phyloP scores from a whole-genome alignment of 2,329 filamentous ascomycete species.

The Trichoderma pleuroti region DNA sequence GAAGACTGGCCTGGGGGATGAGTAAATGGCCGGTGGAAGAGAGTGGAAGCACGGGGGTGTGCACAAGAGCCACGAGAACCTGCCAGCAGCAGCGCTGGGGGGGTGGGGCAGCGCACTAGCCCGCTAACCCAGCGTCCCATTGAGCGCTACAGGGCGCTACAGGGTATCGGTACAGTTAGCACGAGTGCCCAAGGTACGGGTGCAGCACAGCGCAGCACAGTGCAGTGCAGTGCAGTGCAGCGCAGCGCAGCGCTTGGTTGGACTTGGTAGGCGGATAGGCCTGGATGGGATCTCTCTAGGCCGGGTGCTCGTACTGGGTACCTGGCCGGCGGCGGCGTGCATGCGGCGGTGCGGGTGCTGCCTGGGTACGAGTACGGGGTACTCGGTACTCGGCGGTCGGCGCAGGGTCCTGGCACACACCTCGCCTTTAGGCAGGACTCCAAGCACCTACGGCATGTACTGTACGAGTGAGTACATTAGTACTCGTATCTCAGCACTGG shows the following conservation, averaged over 20 bases:
- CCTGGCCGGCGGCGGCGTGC: not conserved
- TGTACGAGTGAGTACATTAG: too few species aligned
- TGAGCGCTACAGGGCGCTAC: conserved; percentile 3
- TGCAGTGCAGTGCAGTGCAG: too few species aligned
- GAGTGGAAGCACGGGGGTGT: conserved; percentile 30
- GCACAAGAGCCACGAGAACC: conserved; percentile 16
- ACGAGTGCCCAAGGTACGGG: not conserved
- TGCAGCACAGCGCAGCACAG: too few species aligned
- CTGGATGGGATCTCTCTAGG: too few species aligned
- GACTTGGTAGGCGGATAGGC: not conserved
- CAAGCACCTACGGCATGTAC: too few species aligned
- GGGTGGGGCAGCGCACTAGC: conserved; percentile 5
- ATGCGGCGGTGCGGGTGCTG: not conserved
- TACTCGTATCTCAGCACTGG: too few species aligned
- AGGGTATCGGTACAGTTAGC: not conserved
- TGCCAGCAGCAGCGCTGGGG: conserved; percentile 16
- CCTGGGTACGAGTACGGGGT: not conserved
- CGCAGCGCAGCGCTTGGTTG: not conserved
- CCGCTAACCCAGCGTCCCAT: not conserved
- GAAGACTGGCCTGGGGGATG: conserved; percentile 12
- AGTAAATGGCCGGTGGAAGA: conserved; percentile 31
- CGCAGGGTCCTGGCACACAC: not conserved
- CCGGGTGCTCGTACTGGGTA: not conserved
- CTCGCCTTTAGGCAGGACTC: not conserved
- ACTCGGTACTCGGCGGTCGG: not conserved